Evolutionary conservation across 768 basidiomycete genomes (phyloP), one percentile per base, ranked within the genome.

Genomic region (Clavulina sp.): DNA sequence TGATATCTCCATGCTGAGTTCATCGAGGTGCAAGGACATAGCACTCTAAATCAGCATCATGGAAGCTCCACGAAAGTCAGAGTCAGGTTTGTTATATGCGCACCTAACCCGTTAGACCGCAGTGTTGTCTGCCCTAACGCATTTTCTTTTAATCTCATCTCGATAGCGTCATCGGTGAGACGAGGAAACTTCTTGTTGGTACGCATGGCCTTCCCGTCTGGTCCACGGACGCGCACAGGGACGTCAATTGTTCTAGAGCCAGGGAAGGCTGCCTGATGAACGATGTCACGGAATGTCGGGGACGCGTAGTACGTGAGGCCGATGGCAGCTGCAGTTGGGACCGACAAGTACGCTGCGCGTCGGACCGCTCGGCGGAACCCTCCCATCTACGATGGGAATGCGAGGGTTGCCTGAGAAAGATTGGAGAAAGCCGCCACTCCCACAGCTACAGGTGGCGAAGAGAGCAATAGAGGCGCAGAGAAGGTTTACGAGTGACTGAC

Each of bases 1-100:
- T 80, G 73, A 65, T 81, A 80, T 57, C 73, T 78, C 84, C 84
- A 87, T 9, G 24, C 43, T 46, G 13, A 26, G 19, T 9, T 9
- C 9, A 9, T 9, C 24, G 9, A 26, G 16, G 43, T 24, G n/a
- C n/a, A n/a, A n/a, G n/a, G n/a, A n/a, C n/a, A n/a, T n/a, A n/a
- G n/a, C n/a, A n/a, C n/a, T n/a, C n/a, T n/a, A n/a, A n/a, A n/a
- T n/a, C n/a, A n/a, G n/a, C n/a, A n/a, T n/a, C n/a, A n/a, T n/a
- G n/a, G n/a, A n/a, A n/a, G n/a, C n/a, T n/a, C 43, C 13, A 16
- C 13, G 13, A 46, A 46, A 16, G 13, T 9, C 43, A 9, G 13
- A 28, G 16, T 46, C 43, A 9, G 26, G 9, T 46, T 38, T 19
- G 34, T 9, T 9, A 46, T 13, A 46, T n/a, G n/a, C 43, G 26